Evolutionary conservation across 768 basidiomycete species (phyloP).

Genomic region (Porphyrellus cyaneotinctus): DNA sequence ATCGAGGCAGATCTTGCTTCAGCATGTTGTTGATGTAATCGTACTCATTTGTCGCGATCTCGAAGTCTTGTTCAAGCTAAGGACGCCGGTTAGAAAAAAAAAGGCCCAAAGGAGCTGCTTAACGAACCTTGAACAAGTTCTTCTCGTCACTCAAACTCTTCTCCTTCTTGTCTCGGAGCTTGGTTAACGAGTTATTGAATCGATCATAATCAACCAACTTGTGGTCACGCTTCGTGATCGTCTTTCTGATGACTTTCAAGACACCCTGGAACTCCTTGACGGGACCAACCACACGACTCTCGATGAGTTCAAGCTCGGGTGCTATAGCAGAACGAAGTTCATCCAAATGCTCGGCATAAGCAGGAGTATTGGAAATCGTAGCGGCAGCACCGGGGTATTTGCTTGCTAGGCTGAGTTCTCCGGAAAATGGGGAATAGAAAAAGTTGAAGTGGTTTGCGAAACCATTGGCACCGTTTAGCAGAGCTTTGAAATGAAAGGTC

Average conservation of each 20-base stretch:
- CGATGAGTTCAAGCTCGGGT: constrained; percentile 94
- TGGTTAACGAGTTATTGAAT: constrained; percentile 91
- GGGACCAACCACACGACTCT: constrained; percentile 78
- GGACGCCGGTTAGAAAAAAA: background rate
- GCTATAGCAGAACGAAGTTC: constrained; percentile 74
- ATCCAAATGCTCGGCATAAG: constrained; percentile 71
- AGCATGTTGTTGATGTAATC: constrained; percentile 87
- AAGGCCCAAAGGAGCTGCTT: background rate
- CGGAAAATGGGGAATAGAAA: constrained; percentile 60
- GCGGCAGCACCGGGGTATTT: constrained; percentile 75
- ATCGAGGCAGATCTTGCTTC: constrained; percentile 91
- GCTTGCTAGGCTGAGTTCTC: constrained; percentile 74
- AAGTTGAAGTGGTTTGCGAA: constrained; percentile 61
- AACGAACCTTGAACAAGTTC: constrained; percentile 85
- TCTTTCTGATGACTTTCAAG: constrained; percentile 88
- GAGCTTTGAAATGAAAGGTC: constrained; percentile 36
- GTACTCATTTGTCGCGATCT: constrained; percentile 86
- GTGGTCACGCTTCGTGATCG: constrained; percentile 93
- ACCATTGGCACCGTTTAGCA: constrained; percentile 62
- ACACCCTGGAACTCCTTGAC: constrained; percentile 85
- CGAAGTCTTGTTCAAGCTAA: constrained; percentile 94
- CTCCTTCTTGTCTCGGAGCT: constrained; percentile 97
- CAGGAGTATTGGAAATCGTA: constrained; percentile 73
- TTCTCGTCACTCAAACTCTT: constrained; percentile 95
- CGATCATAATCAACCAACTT: constrained; percentile 97